A percentile compares a stretch with the other conserved stretches of the same genome.
Evolutionary conservation across 306 rosid genomes (phyloP).

Genomic region (Vicia sativa): DNA sequence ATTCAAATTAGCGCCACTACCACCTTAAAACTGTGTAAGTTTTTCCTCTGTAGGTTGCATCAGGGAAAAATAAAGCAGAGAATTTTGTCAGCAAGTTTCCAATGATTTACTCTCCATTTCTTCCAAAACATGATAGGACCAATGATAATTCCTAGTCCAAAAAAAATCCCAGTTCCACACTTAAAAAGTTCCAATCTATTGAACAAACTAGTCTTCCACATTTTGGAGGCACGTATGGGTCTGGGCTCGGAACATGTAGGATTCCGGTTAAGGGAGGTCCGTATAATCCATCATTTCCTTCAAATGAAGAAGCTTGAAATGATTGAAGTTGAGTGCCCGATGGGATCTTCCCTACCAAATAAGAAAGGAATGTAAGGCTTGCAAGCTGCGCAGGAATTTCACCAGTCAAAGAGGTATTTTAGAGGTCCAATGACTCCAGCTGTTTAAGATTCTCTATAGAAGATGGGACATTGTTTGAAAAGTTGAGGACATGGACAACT

Average conservation of each 20-base stretch:
- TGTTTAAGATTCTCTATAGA: conserved; percentile 29
- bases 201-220: background rate
- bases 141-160: background rate
- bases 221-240: background rate
- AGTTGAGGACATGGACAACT: conserved; percentile 35
- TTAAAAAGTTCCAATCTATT: background rate
- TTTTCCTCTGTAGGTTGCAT: no score
- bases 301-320: conserved; percentile 18
- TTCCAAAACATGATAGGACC: background rate
- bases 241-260: background rate
- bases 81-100: background rate
- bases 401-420: conserved; percentile 31
- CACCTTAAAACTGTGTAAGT: no score
- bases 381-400: conserved; percentile 40
- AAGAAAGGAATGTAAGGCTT: conserved; percentile 30
- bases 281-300: background rate
- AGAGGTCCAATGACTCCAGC: conserved; percentile 50
- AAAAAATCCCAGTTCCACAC: background rate
- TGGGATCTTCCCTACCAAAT: conserved; percentile 42
- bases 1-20: no score
- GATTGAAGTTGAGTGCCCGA: conserved; percentile 45
- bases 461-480: conserved; percentile 48
- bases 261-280: background rate
- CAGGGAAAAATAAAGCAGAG: no score
- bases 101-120: background rate